Base-by-base conservation (phyloP, 1,139 yeast species). In the Magnusiomyces fungicola region DNA sequence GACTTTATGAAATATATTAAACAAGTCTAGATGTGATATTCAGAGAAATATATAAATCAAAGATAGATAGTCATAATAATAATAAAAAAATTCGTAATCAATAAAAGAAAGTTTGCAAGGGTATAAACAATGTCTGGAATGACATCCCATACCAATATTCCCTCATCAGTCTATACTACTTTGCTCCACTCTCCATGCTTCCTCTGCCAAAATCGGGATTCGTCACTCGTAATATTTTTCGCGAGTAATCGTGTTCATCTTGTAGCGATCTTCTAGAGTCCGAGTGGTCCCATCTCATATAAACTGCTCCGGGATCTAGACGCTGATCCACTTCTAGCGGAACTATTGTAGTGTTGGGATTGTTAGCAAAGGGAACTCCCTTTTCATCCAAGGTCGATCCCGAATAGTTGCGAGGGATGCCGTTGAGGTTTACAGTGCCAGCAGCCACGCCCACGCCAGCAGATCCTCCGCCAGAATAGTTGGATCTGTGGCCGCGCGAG, bases 211-310 rank as follows among this genome's bases (percentile, higher is more conserved):
- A 14, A 14, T 63, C 68, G 1, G 86, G 87, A 65, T 85, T 85
- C n/a, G 83, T 76, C 32, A 85, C 81, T 50, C 83, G 74, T 51
- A 86, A 69, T 14, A 81, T 83, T 55, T 80, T 75, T 52, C 95
- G 71, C 6, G 87, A 79, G 64, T 85, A 85, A 63, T 85, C 94
- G 52, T 74, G 70, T 55, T 84, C 83, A 63, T 86, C 95, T 37
- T 80, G 83, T 50, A 86, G 68, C n/a, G 86, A 77, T 55, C 78
- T 72, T 50, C 75, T 70, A 21, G 88, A 80, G 51, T 74, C 76
- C 59, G 76, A 78, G 52, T 73, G 74, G 58, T 69, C 80, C 69
- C 69, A 69, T 33, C 66, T 59, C 67, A 75, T 67, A 62, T 80
- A 80, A 6, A 27, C 41, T 44, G 80, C 78, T 34, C 73, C 71